Evolutionary conservation across 2,329 filamentous ascomycete species (phyloP), one percentile per base, ranked within the genome.

Genomic region (Fusarium sp.): DNA sequence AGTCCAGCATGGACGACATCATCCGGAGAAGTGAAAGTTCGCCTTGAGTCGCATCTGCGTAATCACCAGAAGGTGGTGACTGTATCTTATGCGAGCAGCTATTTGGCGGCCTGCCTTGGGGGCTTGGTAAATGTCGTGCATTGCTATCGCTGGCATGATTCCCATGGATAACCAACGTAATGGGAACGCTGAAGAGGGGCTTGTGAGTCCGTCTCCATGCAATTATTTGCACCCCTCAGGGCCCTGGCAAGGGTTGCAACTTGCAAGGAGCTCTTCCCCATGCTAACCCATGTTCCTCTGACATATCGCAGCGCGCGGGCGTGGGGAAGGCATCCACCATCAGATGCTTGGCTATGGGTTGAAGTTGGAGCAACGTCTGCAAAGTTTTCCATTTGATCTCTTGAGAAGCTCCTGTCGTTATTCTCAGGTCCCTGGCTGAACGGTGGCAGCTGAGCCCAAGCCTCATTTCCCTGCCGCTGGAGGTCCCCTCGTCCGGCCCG

Each of bases 301-400:
- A 47, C 61, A 65, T 65, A 48, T 59, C 53, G 57, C 43, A 57
- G 61, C 49, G 57, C 61, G 39, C 46, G 45, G 46, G 48, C 57
- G 61, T 65, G 62, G 62, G 60, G 62, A 49, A 46, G 33, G 37
- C 41, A 53, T 47, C 47, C 56, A 44, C 52, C 38, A 13, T 49
- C 19, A 35, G 57, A 53, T 36, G 43, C 42, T 62, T 39, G 48
- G 53, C 37, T 42, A 32, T 46, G 39, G 37, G n/a, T 35, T 58
- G 42, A 39, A 46, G 49, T 41, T 42, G 36, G 29, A 39, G 29
- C 9, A 51, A 21, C 42, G 47, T 14, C 46, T 39, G 38, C 29
- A 31, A 43, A 46, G 41, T 32, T 38, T 50, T 50, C 36, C 25
- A 42, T 37, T 44, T 50, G 41, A 23, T 46, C 41, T 36, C 37